Conservation (phyloP, 352 stramenopile genomes). For the Phytophthora fragariae region DNA sequence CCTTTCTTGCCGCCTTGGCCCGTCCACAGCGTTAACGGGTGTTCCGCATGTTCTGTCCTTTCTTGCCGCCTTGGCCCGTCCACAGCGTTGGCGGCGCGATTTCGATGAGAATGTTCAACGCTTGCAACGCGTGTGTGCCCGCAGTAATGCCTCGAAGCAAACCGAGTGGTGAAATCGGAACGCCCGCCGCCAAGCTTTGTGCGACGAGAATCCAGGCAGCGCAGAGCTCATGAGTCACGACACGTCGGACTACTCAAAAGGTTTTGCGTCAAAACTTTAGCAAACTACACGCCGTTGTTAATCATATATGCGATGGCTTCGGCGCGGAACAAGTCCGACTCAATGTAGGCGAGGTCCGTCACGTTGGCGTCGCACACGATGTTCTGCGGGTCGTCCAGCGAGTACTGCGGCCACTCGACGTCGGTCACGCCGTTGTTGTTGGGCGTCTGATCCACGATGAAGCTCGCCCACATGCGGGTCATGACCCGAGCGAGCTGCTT, state of each 20-base stretch:
- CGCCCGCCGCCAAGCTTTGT: not conserved
- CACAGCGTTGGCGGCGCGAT: conserved; percentile 17
- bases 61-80: not conserved
- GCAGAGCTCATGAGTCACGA: too few species aligned
- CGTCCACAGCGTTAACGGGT: too few species aligned
- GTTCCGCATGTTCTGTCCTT: too few species aligned
- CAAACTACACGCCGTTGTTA: conserved; percentile 3
- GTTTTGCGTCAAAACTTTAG: too few species aligned
- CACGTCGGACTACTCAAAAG: too few species aligned
- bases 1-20: too few species aligned
- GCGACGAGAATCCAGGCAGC: not conserved
- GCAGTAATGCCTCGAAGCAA: conserved; percentile 8
- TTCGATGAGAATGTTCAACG: conserved; percentile 29
- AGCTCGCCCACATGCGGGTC: conserved; percentile 39
- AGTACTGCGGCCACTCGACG: conserved; percentile 42
- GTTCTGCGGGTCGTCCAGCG: conserved; percentile 22
- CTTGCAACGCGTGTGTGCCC: conserved; percentile 16
- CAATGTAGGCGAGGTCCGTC: conserved; percentile 26
- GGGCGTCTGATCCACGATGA: conserved; percentile 29
- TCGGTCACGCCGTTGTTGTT: conserved; percentile 19
- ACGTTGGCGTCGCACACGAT: conserved; percentile 37
- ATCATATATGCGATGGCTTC: conserved; percentile 27
- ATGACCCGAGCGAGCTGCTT: conserved; percentile 20
- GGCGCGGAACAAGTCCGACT: conserved; percentile 22
- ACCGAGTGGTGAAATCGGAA: conserved; percentile 27